Conservation (phyloP, 1,284 basidiomycete genomes). For the Mycosarcoma maydis region DNA sequence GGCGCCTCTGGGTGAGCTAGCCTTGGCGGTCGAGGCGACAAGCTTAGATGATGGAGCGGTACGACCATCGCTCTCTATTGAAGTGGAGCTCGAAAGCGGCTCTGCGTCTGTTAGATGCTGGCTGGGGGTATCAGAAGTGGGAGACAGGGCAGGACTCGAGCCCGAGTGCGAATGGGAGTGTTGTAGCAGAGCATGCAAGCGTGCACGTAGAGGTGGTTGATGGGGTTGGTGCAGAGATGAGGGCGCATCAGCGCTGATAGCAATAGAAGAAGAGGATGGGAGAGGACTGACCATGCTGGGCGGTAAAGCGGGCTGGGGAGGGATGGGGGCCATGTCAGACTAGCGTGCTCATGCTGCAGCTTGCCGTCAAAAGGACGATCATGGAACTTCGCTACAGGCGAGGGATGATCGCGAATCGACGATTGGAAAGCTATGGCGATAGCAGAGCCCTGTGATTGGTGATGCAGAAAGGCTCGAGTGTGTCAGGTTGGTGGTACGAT, state of each 20-base stretch:
- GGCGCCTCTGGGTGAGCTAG: conserved; percentile 21
- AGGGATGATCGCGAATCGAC: background rate
- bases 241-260: background rate
- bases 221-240: conserved; percentile 4
- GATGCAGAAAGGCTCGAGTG: too few species aligned
- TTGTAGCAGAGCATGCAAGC: conserved; percentile 33
- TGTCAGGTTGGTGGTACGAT: background rate
- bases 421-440: background rate
- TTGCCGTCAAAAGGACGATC: conserved; percentile 7
- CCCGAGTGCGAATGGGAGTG: conserved; percentile 20
- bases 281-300: conserved; percentile 11
- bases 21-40: background rate
- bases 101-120: conserved; percentile 9
- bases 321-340: conserved; percentile 2
- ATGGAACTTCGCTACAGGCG: background rate
- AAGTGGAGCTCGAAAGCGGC: conserved; percentile 25
- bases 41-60: conserved; percentile 6
- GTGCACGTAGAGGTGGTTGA: conserved; percentile 27
- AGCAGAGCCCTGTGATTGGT: background rate
- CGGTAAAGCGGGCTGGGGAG: background rate
- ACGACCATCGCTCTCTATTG: conserved; percentile 12
- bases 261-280: conserved; percentile 7
- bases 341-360: conserved; percentile 1
- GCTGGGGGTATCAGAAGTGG: conserved; percentile 23
- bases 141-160: conserved; percentile 32